Evolutionary conservation across 192 early-diverging fungal genomes (phyloP).

Genomic region (Podochytrium sp.): DNA sequence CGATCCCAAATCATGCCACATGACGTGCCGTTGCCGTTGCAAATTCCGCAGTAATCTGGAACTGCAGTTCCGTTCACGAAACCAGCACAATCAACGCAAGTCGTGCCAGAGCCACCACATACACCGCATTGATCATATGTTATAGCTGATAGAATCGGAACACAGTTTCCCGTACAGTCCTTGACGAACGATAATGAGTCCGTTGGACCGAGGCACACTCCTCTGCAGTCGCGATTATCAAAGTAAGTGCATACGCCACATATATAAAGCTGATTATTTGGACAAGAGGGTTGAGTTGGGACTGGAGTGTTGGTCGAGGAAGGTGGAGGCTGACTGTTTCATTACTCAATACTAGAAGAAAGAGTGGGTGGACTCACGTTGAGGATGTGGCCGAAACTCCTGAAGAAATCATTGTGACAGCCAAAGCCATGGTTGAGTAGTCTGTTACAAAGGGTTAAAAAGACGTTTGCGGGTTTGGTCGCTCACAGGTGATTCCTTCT

Average conservation of each 20-base stretch:
- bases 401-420: no score
- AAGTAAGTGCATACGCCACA: conserved; percentile 10
- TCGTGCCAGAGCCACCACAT: conserved; percentile 18
- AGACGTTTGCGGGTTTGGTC: no score
- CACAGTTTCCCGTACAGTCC: conserved; percentile 14
- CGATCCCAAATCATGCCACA: conserved; percentile 5
- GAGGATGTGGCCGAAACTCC: no score
- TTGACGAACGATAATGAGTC: neutral
- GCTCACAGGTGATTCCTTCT: no score
- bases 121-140: conserved; percentile 15
- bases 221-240: conserved; percentile 22
- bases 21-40: conserved; percentile 21
- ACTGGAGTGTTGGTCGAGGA: no score
- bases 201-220: neutral
- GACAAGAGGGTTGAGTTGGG: conserved; percentile 1
- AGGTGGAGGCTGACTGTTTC: no score
- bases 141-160: neutral
- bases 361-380: no score
- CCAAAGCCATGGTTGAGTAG: no score
- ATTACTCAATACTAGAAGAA: no score
- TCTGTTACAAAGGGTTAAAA: no score
- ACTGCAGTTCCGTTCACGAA: neutral
- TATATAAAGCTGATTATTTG: neutral
- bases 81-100: conserved; percentile 21
- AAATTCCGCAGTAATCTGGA: conserved; percentile 13